phyloP scores from a whole-genome alignment of 176 grass and related monocot species.

The Dactylis glomerata region DNA sequence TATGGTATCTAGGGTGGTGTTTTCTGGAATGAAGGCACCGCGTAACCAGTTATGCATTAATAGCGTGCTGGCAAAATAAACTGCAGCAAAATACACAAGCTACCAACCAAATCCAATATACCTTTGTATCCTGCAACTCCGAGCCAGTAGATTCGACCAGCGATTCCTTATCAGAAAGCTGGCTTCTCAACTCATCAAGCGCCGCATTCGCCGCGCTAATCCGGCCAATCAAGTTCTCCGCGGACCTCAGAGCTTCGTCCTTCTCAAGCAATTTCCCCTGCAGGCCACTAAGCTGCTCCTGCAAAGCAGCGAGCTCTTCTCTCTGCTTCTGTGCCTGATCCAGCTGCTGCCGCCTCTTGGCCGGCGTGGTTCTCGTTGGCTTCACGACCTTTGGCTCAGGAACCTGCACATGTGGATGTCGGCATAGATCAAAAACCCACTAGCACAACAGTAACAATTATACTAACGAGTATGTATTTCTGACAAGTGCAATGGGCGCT shows the following conservation, averaged over 20 bases:
- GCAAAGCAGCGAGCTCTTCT: constrained; percentile 69
- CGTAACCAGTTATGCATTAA: background rate
- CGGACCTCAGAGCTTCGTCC: constrained; percentile 76
- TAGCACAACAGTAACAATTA: background rate
- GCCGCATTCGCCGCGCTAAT: constrained; percentile 43
- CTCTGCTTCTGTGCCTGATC: constrained; percentile 57
- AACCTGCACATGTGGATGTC: constrained; percentile 41
- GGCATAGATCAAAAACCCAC: constrained; percentile 37
- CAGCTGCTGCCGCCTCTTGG: constrained; percentile 42
- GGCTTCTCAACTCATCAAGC: constrained; percentile 61
- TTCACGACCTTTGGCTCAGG: constrained; percentile 40
- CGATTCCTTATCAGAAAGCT: constrained; percentile 70
- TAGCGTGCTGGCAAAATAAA: background rate
- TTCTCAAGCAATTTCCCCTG: constrained; percentile 77
- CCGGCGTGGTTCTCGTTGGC: constrained; percentile 28
- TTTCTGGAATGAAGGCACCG: constrained; percentile 1
- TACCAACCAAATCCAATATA: constrained; percentile 31
- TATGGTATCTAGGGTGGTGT: background rate
- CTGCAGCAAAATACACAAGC: background rate
- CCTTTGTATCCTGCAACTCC: constrained; percentile 76
- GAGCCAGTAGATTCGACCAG: constrained; percentile 66
- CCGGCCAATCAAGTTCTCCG: constrained; percentile 60
- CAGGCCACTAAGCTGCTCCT: constrained; percentile 66
- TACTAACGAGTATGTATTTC: background rate
- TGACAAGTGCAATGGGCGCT: constrained; percentile 1